Conservation (phyloP, 768 basidiomycete species). For the Podaxis carcinomalis region DNA sequence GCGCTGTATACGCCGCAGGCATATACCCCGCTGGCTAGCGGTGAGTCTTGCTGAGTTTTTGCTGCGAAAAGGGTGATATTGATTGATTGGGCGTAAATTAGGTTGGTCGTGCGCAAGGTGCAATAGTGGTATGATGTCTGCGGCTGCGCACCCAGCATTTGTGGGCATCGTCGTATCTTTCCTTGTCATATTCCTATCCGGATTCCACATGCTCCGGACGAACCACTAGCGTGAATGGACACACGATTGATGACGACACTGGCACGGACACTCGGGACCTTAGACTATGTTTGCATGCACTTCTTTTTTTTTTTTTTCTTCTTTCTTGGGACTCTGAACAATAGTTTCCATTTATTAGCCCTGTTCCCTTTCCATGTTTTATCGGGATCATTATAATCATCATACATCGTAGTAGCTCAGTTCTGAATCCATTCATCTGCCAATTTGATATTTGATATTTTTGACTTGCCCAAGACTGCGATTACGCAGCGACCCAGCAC, state of each 20-base stretch:
- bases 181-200: constrained; percentile 64
- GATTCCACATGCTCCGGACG: constrained; percentile 48
- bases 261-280: not conserved
- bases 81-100: constrained; percentile 18
- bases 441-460: not conserved
- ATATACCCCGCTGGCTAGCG: constrained; percentile 56
- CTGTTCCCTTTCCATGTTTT: not conserved
- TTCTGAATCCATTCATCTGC: not conserved
- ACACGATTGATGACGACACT: not conserved
- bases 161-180: constrained; percentile 51
- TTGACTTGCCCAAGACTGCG: constrained; percentile 1
- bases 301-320: not conserved
- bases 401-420: not conserved
- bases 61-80: not conserved
- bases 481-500: constrained; percentile 8
- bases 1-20: constrained; percentile 77
- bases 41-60: constrained; percentile 16
- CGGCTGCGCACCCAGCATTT: constrained; percentile 48
- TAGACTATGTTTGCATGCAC: constrained; percentile 1
- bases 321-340: constrained; percentile 8
- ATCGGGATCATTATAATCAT: not conserved
- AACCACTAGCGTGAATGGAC: constrained; percentile 12
- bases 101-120: constrained; percentile 58
- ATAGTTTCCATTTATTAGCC: not conserved
- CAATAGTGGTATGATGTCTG: constrained; percentile 31